Conservation (phyloP, 163 green algal genomes). For the Scenedesmus sp. region DNA sequence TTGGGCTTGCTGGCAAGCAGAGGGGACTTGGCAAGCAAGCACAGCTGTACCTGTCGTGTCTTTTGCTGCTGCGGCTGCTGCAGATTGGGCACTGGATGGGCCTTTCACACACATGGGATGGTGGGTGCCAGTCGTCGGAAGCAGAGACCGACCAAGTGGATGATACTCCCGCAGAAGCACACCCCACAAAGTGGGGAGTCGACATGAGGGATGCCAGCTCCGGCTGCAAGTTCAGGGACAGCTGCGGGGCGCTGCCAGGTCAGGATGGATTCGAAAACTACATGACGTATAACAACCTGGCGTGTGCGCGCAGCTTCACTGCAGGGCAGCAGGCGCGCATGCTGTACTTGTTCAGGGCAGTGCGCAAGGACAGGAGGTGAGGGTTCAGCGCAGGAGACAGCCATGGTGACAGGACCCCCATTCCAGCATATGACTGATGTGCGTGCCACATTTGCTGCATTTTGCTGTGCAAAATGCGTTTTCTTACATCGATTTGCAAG, state of each 20-base stretch:
- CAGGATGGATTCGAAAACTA: constrained; percentile 33
- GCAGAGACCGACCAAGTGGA: constrained; percentile 34
- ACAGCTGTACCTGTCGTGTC: background rate
- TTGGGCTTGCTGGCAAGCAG: too few species aligned
- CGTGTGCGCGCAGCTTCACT: constrained; percentile 34
- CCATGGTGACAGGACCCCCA: too few species aligned
- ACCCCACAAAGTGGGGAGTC: constrained; percentile 30
- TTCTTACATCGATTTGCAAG: too few species aligned
- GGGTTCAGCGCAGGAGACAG: background rate
- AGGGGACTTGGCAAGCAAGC: background rate
- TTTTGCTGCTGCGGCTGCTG: background rate
- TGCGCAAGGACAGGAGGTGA: constrained; percentile 3
- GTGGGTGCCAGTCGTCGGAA: background rate
- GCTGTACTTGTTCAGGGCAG: constrained; percentile 40
- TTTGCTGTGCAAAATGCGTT: too few species aligned
- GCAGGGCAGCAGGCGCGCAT: constrained; percentile 48
- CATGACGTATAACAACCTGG: constrained; percentile 47
- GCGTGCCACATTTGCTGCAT: too few species aligned
- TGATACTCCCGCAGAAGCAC: constrained; percentile 39
- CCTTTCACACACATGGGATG: constrained; percentile 33
- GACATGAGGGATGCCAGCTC: constrained; percentile 17
- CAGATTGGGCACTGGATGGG: constrained; percentile 25
- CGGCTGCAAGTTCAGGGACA: constrained; percentile 12
- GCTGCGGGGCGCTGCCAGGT: background rate
- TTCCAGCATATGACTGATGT: too few species aligned